Conservation (phyloP, 345 rosid genomes). For the Ceriops tagal region DNA sequence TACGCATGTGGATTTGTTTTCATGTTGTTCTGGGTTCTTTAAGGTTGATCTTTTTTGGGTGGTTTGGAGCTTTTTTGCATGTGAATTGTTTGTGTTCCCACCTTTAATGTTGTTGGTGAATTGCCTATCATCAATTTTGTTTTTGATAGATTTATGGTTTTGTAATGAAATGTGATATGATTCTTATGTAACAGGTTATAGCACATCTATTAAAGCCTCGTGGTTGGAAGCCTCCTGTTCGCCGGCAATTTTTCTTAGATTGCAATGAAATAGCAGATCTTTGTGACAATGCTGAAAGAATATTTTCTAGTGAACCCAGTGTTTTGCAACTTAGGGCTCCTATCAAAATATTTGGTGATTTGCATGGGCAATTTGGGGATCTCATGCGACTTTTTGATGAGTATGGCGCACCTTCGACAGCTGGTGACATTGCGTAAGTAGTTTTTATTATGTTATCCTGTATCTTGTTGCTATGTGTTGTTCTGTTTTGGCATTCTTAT, state of each 20-base stretch:
- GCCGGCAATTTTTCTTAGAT: constrained; percentile 89
- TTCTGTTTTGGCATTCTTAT: background rate
- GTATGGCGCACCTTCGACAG: constrained; percentile 96
- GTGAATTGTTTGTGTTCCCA: background rate
- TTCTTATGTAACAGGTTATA: constrained; percentile 48
- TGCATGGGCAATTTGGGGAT: constrained; percentile 99
- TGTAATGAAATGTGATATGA: background rate
- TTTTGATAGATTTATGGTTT: constrained; percentile 3
- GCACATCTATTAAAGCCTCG: constrained; percentile 92
- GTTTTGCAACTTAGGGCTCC: constrained; percentile 89
- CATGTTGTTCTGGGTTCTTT: background rate
- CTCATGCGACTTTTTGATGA: constrained; percentile 99
- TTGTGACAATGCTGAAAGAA: constrained; percentile 81
- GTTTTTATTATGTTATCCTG: background rate
- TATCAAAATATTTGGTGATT: constrained; percentile 92
- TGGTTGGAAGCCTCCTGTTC: constrained; percentile 97
- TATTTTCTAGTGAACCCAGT: constrained; percentile 80
- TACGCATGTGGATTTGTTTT: no score
- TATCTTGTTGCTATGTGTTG: background rate
- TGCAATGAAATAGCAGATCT: constrained; percentile 96
- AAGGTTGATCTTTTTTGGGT: constrained; percentile 13
- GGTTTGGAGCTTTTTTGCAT: constrained; percentile 17
- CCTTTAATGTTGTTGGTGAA: constrained; percentile 9
- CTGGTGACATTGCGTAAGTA: constrained; percentile 98
- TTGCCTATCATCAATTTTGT: constrained; percentile 3